A percentile compares a stretch with the other conserved stretches of the same genome.
phyloP scores from a whole-genome alignment of 192 early-diverging fungal genomes.

The Thamnidium elegans region DNA sequence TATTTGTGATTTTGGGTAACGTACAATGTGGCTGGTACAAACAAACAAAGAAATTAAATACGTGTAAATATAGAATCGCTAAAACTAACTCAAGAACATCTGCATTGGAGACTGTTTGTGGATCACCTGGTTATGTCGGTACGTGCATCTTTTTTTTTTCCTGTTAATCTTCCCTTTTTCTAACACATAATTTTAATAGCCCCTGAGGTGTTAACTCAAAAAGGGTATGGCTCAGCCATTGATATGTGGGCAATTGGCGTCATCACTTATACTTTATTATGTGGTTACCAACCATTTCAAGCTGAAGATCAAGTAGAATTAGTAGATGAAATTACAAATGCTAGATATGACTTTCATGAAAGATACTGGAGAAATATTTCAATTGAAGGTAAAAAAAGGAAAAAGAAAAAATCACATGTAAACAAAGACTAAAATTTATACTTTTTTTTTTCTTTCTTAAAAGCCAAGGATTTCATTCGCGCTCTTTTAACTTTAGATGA shows the following conservation, averaged over 20 bases:
- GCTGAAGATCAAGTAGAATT: slow-evolving; percentile 58
- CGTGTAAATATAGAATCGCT: slow-evolving; percentile 50
- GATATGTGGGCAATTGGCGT: slow-evolving; percentile 94
- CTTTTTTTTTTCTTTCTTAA: not conserved
- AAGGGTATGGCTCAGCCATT: slow-evolving; percentile 84
- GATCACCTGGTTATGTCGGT: slow-evolving; percentile 78
- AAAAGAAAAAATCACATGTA: not conserved
- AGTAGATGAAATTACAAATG: slow-evolving; percentile 57
- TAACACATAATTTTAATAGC: slow-evolving; percentile 41
- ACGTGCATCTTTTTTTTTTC: not conserved
- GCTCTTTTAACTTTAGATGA: slow-evolving; percentile 66
- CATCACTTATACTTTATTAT: slow-evolving; percentile 84
- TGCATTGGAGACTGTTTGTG: slow-evolving; percentile 77
- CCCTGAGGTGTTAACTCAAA: slow-evolving; percentile 81
- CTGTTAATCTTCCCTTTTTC: not conserved
- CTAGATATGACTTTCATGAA: slow-evolving; percentile 69
- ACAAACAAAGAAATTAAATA: not conserved
- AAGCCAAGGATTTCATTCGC: slow-evolving; percentile 81
- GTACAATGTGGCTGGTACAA: slow-evolving; percentile 1
- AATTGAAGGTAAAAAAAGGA: slow-evolving; percentile 56
- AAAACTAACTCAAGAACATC: slow-evolving; percentile 59
- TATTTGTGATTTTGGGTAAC: slow-evolving; percentile 81
- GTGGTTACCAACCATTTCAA: slow-evolving; percentile 79
- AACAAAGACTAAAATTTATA: not conserved
- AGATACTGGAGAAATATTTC: slow-evolving; percentile 83